These are phyloP conservation scores for Candida oleophila DNA, from an alignment of 805 yeast species.

Conservation along the genomic window DNA sequence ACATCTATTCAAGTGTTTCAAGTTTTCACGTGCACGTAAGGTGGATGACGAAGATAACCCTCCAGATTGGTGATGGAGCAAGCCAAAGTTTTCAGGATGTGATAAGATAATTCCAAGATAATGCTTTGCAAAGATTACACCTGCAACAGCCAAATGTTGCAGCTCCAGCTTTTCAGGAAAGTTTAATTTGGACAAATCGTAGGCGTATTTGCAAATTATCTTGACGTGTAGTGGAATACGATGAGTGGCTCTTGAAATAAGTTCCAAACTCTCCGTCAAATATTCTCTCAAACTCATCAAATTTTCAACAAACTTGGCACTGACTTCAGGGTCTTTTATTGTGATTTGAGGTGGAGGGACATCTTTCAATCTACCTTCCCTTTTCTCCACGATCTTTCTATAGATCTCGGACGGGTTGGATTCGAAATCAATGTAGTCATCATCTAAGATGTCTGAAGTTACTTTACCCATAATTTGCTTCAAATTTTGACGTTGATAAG, in stretches of 20 bases:
- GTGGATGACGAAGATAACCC: background rate
- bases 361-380: slow-evolving; percentile 28
- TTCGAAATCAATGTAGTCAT: slow-evolving; percentile 64
- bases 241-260: slow-evolving; percentile 44
- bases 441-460: slow-evolving; percentile 39
- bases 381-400: slow-evolving; percentile 30
- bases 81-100: slow-evolving; percentile 57
- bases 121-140: slow-evolving; percentile 58
- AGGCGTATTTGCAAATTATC: slow-evolving; percentile 33
- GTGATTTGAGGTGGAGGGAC: slow-evolving; percentile 59
- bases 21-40: slow-evolving; percentile 42
- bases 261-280: slow-evolving; percentile 57
- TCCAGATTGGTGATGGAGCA: background rate
- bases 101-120: slow-evolving; percentile 47
- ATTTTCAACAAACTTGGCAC: slow-evolving; percentile 67
- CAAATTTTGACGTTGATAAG: slow-evolving; percentile 47
- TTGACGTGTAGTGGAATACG: slow-evolving; percentile 37
- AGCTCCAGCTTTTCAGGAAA: slow-evolving; percentile 62
- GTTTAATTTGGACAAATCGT: slow-evolving; percentile 38
- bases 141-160: slow-evolving; percentile 64
- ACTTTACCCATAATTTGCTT: slow-evolving; percentile 40
- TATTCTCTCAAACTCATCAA: slow-evolving; percentile 73
- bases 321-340: slow-evolving; percentile 74
- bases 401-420: slow-evolving; percentile 72
- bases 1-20: slow-evolving; percentile 56